Base-by-base conservation (phyloP, 148 eudicot species). In the Suaeda aralocaspica region DNA sequence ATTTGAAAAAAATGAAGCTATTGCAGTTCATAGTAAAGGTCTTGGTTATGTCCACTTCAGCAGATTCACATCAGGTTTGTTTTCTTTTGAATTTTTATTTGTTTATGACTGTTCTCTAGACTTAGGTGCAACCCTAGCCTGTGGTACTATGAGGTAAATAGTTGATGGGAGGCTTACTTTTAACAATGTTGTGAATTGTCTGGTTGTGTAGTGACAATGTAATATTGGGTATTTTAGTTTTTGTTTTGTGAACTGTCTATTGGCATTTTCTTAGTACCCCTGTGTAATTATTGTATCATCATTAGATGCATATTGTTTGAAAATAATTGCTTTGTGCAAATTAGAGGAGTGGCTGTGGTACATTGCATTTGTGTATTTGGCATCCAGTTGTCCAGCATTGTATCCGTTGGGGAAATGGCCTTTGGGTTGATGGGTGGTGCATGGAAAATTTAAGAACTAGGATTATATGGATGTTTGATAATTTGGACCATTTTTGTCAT, bases 131-230 rank as follows among this genome's bases (percentile, higher is more conserved):
- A 49, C 18, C 19, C 53, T 49, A 49, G 53, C 53, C 19, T 49
- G 52, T 49, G 53, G 3, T 19, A 45, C 7, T 16, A 49, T 49
- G 6, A 8, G 19, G 19, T 49, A 11, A 13, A 46, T 15, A 46
- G 50, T 46, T 46, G 18, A 46, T 46, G 3, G 16, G n/a, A 46
- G 16, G 53, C 53, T 16, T 18, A 5, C 6, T 49, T 14, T 19
- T 46, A 46, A 46, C 19, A 49, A 18, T 19, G 18, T 49, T 49
- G 41, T 4, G 8, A 36, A 49, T 49, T 49, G 53, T 24, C 22
- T 60, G 64, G 45, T 34, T 60, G 11, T 60, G 64, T 33, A 36
- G n/a, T 60, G 64, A 34, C 64, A 33, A 60, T 34, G 45, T 33
- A 60, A 34, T 60, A 7, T 33, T n/a, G 14, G 33, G 2, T 56